Conservation (phyloP, 2,329 filamentous ascomycete genomes). For the Phialophora macrospora region DNA sequence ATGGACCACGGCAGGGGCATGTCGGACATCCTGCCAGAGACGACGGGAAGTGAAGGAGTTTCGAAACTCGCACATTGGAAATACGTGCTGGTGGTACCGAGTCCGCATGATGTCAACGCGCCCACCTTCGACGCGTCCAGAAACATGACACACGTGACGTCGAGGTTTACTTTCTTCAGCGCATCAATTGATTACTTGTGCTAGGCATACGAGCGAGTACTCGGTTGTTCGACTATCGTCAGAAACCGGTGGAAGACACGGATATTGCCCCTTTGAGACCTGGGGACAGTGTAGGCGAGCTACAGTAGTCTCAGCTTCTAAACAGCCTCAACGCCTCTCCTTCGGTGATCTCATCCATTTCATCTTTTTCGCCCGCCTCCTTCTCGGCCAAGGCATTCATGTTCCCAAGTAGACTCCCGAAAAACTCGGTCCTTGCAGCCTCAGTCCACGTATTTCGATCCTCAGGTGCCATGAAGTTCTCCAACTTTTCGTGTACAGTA, state of each 20-base stretch:
- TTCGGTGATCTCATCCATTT: conserved; percentile 37
- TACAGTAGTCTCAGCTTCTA: conserved; percentile 20
- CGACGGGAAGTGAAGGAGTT: neutral
- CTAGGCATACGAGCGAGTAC: neutral
- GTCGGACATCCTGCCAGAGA: neutral
- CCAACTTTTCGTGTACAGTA: conserved; percentile 93
- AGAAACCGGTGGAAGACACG: neutral
- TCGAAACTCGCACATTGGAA: neutral
- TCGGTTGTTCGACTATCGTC: neutral
- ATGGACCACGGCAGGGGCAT: conserved; percentile 25
- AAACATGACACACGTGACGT: neutral
- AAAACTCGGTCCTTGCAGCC: conserved; percentile 75
- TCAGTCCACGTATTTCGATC: conserved; percentile 81
- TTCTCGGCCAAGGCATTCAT: conserved; percentile 67
- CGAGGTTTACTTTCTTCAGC: neutral
- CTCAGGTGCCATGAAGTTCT: conserved; percentile 91
- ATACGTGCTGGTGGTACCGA: neutral
- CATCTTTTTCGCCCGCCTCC: conserved; percentile 56
- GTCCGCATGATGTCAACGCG: neutral
- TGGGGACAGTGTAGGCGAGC: neutral
- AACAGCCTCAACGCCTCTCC: conserved; percentile 46
- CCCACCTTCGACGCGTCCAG: neutral
- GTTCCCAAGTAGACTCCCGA: conserved; percentile 74
- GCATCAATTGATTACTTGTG: neutral
- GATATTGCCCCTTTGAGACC: neutral